Conservation (phyloP, 108 stramenopile species). For the Skeletonema menzelii region DNA sequence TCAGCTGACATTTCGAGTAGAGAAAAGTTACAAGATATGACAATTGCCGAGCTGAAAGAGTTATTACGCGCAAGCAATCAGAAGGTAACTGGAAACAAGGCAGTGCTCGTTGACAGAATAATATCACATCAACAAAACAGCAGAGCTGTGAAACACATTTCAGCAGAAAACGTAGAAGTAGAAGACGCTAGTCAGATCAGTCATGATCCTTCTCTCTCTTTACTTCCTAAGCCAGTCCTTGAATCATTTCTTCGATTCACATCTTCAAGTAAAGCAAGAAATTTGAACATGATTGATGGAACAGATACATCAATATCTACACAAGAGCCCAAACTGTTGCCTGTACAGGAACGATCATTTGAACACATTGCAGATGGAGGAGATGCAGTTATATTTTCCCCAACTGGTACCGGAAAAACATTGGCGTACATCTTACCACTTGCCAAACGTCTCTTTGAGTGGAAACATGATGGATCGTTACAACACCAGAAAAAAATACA, state of each 20-base stretch:
- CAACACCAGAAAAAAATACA: constrained; percentile 8
- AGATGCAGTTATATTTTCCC: constrained; percentile 53
- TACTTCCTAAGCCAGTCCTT: constrained; percentile 14
- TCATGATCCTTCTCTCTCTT: constrained; percentile 4
- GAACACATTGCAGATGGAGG: constrained; percentile 36
- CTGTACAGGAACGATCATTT: constrained; percentile 51
- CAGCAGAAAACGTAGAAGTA: neutral
- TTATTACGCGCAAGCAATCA: constrained; percentile 11
- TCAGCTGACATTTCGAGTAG: neutral
- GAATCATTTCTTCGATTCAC: constrained; percentile 32
- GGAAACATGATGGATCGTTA: constrained; percentile 42
- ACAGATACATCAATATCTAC: neutral
- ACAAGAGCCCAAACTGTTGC: constrained; percentile 36
- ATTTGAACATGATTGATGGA: neutral
- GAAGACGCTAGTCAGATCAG: neutral
- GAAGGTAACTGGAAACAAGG: constrained; percentile 28
- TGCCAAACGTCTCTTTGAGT: constrained; percentile 20
- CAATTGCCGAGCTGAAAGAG: constrained; percentile 23
- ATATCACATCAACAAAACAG: constrained; percentile 10
- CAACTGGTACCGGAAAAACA: constrained; percentile 56
- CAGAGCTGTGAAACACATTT: neutral
- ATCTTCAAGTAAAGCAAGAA: constrained; percentile 2
- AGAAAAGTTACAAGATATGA: constrained; percentile 11
- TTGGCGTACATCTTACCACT: constrained; percentile 49
- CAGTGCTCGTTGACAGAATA: constrained; percentile 27